These are phyloP conservation scores for Papilionanthe hybrid DNA, from an alignment of 116 monocot genomes.

Conservation along the genomic window DNA sequence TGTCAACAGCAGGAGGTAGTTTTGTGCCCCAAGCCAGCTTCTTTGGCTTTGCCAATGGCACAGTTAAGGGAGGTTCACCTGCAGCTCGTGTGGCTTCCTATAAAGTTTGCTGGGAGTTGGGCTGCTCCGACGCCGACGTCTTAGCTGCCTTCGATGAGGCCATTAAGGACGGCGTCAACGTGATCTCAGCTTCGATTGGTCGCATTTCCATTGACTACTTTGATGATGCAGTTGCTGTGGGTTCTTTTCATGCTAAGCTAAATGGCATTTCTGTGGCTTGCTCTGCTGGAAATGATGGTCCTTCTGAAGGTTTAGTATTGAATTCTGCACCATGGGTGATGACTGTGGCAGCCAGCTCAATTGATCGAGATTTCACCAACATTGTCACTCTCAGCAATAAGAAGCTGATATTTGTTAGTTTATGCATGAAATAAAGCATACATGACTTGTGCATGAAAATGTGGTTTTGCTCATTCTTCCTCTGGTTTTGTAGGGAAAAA, in stretches of 20 bases:
- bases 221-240: slow-evolving; percentile 1
- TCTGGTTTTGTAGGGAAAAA: neutral
- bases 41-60: slow-evolving; percentile 28
- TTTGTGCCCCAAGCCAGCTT: slow-evolving; percentile 21
- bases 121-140: slow-evolving; percentile 18
- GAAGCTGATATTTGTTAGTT: neutral
- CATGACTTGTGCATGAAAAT: neutral
- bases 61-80: slow-evolving; percentile 27
- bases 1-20: slow-evolving; percentile 30
- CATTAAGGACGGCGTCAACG: slow-evolving; percentile 31
- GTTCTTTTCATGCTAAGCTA: slow-evolving; percentile 18
- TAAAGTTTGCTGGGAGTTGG: slow-evolving; percentile 21
- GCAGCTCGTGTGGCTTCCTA: slow-evolving; percentile 22
- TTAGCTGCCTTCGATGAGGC: slow-evolving; percentile 22
- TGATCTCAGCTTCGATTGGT: slow-evolving; percentile 25
- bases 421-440: neutral
- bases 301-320: neutral
- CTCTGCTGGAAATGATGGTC: slow-evolving; percentile 27
- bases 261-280: slow-evolving; percentile 18
- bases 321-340: slow-evolving; percentile 19
- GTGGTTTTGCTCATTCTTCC: neutral
- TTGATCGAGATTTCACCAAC: slow-evolving; percentile 16
- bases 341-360: slow-evolving; percentile 24
- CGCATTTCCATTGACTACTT: neutral
- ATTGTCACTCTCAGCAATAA: slow-evolving; percentile 18